These are phyloP conservation scores for Fusarium globosum DNA, from an alignment of 2,329 filamentous ascomycete species.

Conservation along the genomic window DNA sequence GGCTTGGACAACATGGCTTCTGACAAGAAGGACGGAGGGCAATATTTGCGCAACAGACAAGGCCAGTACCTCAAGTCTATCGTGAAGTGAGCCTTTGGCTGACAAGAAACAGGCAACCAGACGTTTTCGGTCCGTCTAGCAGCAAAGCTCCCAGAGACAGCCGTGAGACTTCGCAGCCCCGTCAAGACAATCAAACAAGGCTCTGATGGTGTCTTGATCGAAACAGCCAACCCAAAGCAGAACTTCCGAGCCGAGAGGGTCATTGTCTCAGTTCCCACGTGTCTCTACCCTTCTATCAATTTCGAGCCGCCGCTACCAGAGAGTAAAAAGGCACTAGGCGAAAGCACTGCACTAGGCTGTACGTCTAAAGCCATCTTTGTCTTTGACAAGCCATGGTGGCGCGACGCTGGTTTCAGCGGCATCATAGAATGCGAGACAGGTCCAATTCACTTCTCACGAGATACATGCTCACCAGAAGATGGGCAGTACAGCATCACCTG, in stretches of 20 bases:
- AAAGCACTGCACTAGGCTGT: slow-evolving; percentile 48
- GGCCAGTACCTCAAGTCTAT: slow-evolving; percentile 3
- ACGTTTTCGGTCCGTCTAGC: slow-evolving; percentile 27
- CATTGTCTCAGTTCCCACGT: slow-evolving; percentile 44
- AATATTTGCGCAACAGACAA: slow-evolving; percentile 42
- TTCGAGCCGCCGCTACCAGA: slow-evolving; percentile 47
- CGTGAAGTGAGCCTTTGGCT: not conserved
- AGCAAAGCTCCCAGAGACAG: slow-evolving; percentile 17
- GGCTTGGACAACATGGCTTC: slow-evolving; percentile 36
- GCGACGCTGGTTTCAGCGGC: slow-evolving; percentile 53
- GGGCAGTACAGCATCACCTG: slow-evolving; percentile 44
- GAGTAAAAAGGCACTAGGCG: slow-evolving; percentile 42
- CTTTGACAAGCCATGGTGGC: slow-evolving; percentile 61
- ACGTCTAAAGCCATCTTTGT: slow-evolving; percentile 54
- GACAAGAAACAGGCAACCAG: slow-evolving; percentile 23
- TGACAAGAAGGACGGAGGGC: slow-evolving; percentile 35
- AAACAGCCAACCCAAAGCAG: slow-evolving; percentile 17
- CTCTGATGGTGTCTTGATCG: slow-evolving; percentile 19
- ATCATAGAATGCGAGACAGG: slow-evolving; percentile 51
- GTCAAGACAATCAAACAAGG: slow-evolving; percentile 32
- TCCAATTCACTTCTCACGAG: slow-evolving; percentile 46
- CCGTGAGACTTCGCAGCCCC: slow-evolving; percentile 29
- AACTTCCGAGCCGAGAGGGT: slow-evolving; percentile 37
- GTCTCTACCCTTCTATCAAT: slow-evolving; percentile 35
- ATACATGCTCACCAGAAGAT: slow-evolving; percentile 40